These are phyloP conservation scores for Ophiorrhiza pumila DNA, from an alignment of 257 asterid species.

Conservation along the genomic window DNA sequence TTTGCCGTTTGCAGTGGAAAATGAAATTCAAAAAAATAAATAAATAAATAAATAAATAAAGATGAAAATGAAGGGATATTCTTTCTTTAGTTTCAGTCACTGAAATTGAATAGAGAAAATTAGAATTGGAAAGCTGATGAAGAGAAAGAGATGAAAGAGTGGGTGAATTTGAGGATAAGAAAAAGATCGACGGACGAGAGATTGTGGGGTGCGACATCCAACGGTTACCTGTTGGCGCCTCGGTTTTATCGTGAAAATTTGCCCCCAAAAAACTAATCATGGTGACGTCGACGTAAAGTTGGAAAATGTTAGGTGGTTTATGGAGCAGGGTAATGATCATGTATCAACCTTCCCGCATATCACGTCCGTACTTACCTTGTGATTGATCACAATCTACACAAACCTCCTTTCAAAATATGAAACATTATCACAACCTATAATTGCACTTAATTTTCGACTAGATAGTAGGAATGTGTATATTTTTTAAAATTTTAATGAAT, in stretches of 20 bases:
- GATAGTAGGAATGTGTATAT: too few species aligned
- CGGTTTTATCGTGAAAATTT: slow-evolving; percentile 31
- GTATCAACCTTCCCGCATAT: not conserved
- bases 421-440: too few species aligned
- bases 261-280: slow-evolving; percentile 14
- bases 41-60: not conserved
- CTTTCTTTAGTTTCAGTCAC: not conserved
- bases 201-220: slow-evolving; percentile 28
- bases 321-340: not conserved
- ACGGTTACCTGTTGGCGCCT: slow-evolving; percentile 28
- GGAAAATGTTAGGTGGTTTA: slow-evolving; percentile 15
- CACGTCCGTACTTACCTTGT: not conserved
- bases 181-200: slow-evolving; percentile 30
- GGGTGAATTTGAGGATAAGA: slow-evolving; percentile 50
- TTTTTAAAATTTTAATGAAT: too few species aligned
- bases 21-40: too few species aligned
- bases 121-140: too few species aligned
- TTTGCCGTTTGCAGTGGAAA: not conserved
- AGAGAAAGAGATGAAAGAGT: not conserved
- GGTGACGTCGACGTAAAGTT: slow-evolving; percentile 15
- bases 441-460: too few species aligned
- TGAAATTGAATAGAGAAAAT: slow-evolving; percentile 13
- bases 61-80: slow-evolving; percentile 20
- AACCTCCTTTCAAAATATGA: too few species aligned
- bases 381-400: too few species aligned